These are phyloP conservation scores for Cynanchum wilfordii DNA, from an alignment of 257 asterid genomes.

Conservation along the genomic window DNA sequence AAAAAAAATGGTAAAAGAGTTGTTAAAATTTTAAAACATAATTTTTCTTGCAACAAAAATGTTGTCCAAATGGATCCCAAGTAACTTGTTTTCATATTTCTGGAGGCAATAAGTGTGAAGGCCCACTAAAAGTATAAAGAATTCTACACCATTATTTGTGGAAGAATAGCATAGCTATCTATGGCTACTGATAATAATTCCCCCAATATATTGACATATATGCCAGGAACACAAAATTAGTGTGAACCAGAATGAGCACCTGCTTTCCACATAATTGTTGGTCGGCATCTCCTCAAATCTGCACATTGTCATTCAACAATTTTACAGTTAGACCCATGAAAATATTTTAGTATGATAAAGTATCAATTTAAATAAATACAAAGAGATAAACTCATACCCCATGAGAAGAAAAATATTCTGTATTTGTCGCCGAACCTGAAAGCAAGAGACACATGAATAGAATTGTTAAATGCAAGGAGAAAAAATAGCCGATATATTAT, in stretches of 20 bases:
- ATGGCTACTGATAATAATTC: background rate
- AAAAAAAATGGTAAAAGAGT: too few relatives aligned
- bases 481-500: background rate
- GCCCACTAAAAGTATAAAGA: background rate
- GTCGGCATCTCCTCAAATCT: constrained; percentile 99
- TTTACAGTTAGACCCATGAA: background rate
- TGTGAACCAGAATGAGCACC: constrained; percentile 30
- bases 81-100: background rate
- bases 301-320: constrained; percentile 24
- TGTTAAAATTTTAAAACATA: too few relatives aligned
- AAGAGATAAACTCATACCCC: constrained; percentile 52
- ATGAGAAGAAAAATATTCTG: constrained; percentile 85
- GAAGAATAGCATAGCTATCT: background rate
- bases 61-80: too few relatives aligned
- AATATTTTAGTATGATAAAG: background rate
- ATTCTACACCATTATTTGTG: background rate
- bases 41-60: too few relatives aligned
- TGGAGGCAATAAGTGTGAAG: background rate
- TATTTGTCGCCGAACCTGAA: constrained; percentile 82
- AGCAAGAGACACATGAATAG: constrained; percentile 9
- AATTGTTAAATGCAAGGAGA: background rate
- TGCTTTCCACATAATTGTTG: constrained; percentile 91
- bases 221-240: background rate
- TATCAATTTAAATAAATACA: background rate
- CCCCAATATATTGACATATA: background rate